Evolutionary conservation across 1,284 basidiomycete genomes (phyloP), one percentile per base, ranked within the genome.

Genomic region (Stygiomarasmius scandens): DNA sequence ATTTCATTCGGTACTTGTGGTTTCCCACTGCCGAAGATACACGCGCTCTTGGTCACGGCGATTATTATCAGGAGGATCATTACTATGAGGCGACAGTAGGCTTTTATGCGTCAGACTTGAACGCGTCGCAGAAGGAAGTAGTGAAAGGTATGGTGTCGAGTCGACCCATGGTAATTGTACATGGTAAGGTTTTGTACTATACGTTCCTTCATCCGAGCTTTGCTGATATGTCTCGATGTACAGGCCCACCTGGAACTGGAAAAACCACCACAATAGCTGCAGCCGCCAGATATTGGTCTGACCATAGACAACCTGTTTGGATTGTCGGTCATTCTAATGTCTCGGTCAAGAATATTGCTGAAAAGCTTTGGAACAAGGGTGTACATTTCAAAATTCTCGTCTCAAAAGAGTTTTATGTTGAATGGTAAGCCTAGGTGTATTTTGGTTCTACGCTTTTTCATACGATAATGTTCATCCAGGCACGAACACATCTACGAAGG

Each of bases 401-500:
- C 1, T 79, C 80, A 1, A 74, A 77, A 49, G 81, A 82, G 20
- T 83, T 82, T 56, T 73, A 78, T 57, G 63, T 71, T 10, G 80
- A 77, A 65, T 81, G 80, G 80, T 80, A 65, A 24, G 72, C 60
- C 11, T 41, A 12, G 4, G n/a, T 52, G 2, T 44, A 43, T 27
- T 3, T 34, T 25, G 16, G 34, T 46, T 32, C 29, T 32, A 32
- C 12, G 12, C 12, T 32, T 3, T 38, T 51, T 23, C 22, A n/a
- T 24, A 29, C 14, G 3, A 23, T n/a, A 9, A 20, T n/a, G n/a
- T n/a, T n/a, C n/a, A n/a, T n/a, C n/a, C 22, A 82, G 80, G 79
- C 77, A 81, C 53, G 79, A 81, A 59, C 73, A 79, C 50, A 64
- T 80, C 4, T 82, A 82, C 59, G 59, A 64, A 1, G 54, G 64